phyloP scores from a whole-genome alignment of 2,329 filamentous ascomycete genomes.

The Paracamarosporium sp. region DNA sequence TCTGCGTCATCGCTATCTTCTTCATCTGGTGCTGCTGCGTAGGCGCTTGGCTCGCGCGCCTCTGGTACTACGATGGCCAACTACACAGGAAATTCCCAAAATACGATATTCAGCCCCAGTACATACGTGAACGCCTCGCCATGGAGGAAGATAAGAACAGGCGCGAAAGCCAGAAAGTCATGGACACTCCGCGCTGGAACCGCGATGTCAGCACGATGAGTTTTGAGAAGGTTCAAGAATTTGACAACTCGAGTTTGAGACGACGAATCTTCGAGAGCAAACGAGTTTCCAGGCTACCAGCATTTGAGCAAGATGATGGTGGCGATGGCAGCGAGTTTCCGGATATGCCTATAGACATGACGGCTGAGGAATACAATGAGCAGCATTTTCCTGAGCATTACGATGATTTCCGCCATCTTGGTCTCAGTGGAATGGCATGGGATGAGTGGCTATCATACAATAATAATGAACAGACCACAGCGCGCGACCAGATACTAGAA shows the following conservation, averaged over 20 bases:
- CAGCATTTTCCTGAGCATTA: constrained; percentile 4
- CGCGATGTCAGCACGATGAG: constrained; percentile 1
- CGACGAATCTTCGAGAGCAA: constrained; percentile 26
- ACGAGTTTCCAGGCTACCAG: constrained; percentile 30
- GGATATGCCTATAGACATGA: constrained; percentile 21
- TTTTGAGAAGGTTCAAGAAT: constrained; percentile 7
- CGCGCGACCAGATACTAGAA: constrained; percentile 51
- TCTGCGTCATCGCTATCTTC: constrained; percentile 21
- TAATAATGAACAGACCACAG: constrained; percentile 52
- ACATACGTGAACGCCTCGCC: constrained; percentile 12
- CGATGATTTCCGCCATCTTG: constrained; percentile 51
- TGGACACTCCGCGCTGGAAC: neutral
- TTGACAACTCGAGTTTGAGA: constrained; percentile 14
- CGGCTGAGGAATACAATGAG: constrained; percentile 11
- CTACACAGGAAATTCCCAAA: constrained; percentile 24
- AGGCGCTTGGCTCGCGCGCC: constrained; percentile 24
- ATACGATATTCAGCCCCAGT: constrained; percentile 25
- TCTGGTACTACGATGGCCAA: constrained; percentile 34
- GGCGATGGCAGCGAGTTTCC: constrained; percentile 37
- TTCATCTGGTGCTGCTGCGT: constrained; percentile 28
- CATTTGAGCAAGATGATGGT: constrained; percentile 39
- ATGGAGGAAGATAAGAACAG: constrained; percentile 5
- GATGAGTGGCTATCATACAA: constrained; percentile 55
- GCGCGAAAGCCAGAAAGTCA: neutral
- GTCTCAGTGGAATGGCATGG: constrained; percentile 53